Conservation (phyloP, 78 protist genomes). For the Fonticula alba region DNA sequence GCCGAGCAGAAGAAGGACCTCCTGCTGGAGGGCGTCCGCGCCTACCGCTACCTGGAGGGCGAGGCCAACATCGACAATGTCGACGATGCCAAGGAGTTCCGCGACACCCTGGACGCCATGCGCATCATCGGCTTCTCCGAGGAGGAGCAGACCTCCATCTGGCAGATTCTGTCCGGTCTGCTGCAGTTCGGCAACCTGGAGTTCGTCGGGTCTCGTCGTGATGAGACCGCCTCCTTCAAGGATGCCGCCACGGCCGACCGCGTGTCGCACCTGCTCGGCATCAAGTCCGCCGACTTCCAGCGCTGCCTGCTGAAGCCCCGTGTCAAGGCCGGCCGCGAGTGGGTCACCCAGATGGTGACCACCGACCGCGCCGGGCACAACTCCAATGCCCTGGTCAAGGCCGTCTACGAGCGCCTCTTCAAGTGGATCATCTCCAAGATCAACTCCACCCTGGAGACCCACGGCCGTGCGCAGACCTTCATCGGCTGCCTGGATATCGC, state of each 20-base stretch:
- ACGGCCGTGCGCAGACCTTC: constrained; percentile 13
- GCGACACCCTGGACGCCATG: constrained; percentile 31
- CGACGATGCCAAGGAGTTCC: constrained; percentile 41
- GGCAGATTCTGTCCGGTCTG: constrained; percentile 46
- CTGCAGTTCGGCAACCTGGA: constrained; percentile 60
- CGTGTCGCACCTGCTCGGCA: constrained; percentile 18
- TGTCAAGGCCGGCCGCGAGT: constrained; percentile 52
- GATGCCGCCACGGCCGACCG: constrained; percentile 14
- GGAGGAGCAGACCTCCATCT: constrained; percentile 32
- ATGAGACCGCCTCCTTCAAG: constrained; percentile 24
- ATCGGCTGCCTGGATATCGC: constrained; percentile 77
- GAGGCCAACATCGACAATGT: constrained; percentile 21
- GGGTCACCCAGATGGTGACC: constrained; percentile 40
- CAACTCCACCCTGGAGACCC: constrained; percentile 16
- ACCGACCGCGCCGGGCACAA: constrained; percentile 37
- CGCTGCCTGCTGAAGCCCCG: constrained; percentile 34
- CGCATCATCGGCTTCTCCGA: constrained; percentile 33
- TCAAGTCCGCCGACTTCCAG: constrained; percentile 5
- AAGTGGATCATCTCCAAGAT: constrained; percentile 60
- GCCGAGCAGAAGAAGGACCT: constrained; percentile 23
- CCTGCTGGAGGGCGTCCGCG: neutral
- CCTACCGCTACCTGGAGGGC: constrained; percentile 6
- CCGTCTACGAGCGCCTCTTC: constrained; percentile 80
- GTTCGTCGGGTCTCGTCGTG: constrained; percentile 26
- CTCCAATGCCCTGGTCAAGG: constrained; percentile 79